Base-by-base conservation (phyloP, 139 green algal genomes). In the Diplosphaera chodatii region DNA sequence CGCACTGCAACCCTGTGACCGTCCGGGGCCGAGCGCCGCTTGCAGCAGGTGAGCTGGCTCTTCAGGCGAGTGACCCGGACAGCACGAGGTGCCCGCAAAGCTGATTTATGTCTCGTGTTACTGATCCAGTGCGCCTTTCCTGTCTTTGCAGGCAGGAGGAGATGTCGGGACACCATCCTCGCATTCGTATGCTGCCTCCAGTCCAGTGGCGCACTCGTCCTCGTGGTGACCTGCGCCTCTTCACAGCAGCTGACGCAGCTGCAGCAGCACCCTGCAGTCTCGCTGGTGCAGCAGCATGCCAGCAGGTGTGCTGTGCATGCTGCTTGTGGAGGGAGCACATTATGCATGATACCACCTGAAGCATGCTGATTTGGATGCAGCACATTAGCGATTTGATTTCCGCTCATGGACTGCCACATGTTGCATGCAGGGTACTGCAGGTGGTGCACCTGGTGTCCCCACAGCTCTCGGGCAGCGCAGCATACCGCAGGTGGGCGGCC, bases 211-310 rank as follows among this genome's bases (percentile, higher is more conserved):
- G 56, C 74, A 74, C 48, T 83, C 32, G 29, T 82, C 21, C 74
- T 79, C 30, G 55, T 85, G 2, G 32, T 75, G 0, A 74, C 65
- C 68, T 85, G 71, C 67, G 66, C 33, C 29, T 71, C 65, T n/a
- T 5, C 21, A 30, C 32, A 63, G 68, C 71, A 63, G 30, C 64
- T 62, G 32, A 5, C 13, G 6, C 62, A 62, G 8, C 67, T 88
- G 48, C 55, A 67, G 68, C 68, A 78, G 29, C 75, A 87, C 55
- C 74, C 76, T 16, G 83, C 67, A 3, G 20, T 80, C 16, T 16
- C 55, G 1, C 32, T 67, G 56, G 63, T 83, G 73, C 66, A 63
- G 33, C 41, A 59, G 23, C 69, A 77, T 41, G 22, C 33, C 29
- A 32, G 29, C 15, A 73, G 72, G n/a, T 64, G 28, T 40, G 40